Base-by-base conservation (phyloP, 2,329 filamentous ascomycete genomes). In the Esteya vermicola region DNA sequence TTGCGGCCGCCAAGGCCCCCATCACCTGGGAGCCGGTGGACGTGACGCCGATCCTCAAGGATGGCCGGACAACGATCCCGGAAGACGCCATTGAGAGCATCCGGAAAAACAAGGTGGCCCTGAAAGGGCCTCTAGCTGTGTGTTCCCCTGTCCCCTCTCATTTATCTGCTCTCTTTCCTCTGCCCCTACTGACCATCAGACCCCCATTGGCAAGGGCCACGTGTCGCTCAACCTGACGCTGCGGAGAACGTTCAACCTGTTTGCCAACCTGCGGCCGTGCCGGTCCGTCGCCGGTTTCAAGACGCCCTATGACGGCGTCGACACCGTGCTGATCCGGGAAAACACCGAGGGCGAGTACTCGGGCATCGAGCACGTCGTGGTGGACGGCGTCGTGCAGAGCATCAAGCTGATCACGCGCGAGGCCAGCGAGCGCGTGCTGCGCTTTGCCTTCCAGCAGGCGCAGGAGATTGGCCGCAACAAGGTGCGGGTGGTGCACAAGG, bases 331-430 rank as follows among this genome's bases (percentile, higher is more conserved):
- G 59, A 96, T 98, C 67, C 85, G 91, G 65, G 91, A 98, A 72
- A 98, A 98, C 75, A 96, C 91, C 52, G 91, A 96, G 76, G 91
- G 91, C 63, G 91, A 96, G 73, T 98, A 98, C 78, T 94, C 85
- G 32, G 91, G 91, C 47, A 96, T 98, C 55, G 91, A 98, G 75
- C 91, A 98, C 68, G 78, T 95, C 43, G 91, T 96, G 26, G 86
- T 96, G 20, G 88, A 96, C 54, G 91, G 91, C 52, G 91, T 98
- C 38, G 91, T 98, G 22, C 91, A 98, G 75, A 89, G 81, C 71
- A 98, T 98, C 69, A 98, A 98, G 78, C 85, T 98, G 61, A 98
- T 98, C 68, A 96, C 93, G 57, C 75, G 80, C 50, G 85, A 88
- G 61, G 91, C 91, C 49, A 88, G 78, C 50, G 91, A 98, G 78